phyloP scores from a whole-genome alignment of 73 alveolate genomes.

The Stentor roeselii region DNA sequence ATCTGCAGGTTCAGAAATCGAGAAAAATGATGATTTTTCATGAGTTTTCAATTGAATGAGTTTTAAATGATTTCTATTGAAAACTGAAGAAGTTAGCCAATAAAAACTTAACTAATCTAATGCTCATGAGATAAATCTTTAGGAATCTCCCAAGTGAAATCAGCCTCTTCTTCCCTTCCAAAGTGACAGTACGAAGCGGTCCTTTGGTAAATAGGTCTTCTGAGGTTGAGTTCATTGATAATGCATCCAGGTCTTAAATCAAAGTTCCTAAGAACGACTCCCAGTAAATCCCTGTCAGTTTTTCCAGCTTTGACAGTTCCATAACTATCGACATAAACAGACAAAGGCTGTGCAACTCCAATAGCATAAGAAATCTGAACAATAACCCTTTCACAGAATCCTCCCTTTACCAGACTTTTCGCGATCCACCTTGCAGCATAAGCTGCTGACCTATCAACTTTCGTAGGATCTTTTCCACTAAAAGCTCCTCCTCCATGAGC shows the following conservation, averaged over 20 bases:
- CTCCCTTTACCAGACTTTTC: slow-evolving; percentile 77
- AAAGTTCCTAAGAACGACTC: slow-evolving; percentile 62
- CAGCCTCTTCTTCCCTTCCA: slow-evolving; percentile 78
- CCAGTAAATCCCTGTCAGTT: slow-evolving; percentile 64
- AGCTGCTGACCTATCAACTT: slow-evolving; percentile 96
- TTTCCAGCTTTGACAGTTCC: slow-evolving; percentile 71
- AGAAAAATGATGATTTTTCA: neutral
- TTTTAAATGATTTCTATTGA: neutral
- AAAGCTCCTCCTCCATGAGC: slow-evolving; percentile 98
- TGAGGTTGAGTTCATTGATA: slow-evolving; percentile 65
- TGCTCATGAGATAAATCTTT: slow-evolving; percentile 29
- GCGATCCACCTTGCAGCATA: slow-evolving; percentile 96
- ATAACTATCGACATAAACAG: slow-evolving; percentile 78
- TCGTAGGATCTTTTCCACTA: slow-evolving; percentile 97
- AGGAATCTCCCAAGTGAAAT: slow-evolving; percentile 52
- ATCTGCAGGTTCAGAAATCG: neutral
- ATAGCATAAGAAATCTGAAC: slow-evolving; percentile 89
- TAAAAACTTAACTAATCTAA: neutral
- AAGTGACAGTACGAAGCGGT: slow-evolving; percentile 89
- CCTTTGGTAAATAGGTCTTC: slow-evolving; percentile 73
- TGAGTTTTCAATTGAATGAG: neutral
- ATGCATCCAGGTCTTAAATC: slow-evolving; percentile 79
- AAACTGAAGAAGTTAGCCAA: neutral
- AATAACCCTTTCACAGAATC: slow-evolving; percentile 79
- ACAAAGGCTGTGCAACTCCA: slow-evolving; percentile 89